phyloP scores from a whole-genome alignment of 148 eudicot genomes.

The Rhododendron molle region DNA sequence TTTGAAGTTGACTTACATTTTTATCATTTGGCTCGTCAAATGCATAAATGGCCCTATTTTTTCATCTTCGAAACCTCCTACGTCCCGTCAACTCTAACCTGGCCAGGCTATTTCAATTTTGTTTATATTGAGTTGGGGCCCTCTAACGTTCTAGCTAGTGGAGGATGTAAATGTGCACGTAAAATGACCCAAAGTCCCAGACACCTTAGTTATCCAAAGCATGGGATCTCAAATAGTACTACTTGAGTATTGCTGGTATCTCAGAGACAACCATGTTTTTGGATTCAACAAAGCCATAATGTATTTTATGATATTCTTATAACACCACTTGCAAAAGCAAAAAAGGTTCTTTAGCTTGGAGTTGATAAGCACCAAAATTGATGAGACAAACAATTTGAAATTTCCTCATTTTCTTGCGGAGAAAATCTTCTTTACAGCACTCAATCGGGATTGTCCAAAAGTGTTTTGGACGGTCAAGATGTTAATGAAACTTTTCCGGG shows the following conservation, averaged over 20 bases:
- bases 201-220: background rate
- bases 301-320: background rate
- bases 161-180: background rate
- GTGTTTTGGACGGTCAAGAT: too few relatives aligned
- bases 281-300: slow-evolving; percentile 1
- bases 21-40: too few relatives aligned
- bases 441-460: too few relatives aligned
- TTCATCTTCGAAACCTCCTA: background rate
- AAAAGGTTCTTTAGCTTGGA: background rate
- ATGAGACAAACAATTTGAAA: background rate
- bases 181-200: background rate
- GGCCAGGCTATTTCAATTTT: background rate
- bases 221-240: background rate
- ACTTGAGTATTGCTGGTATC: background rate
- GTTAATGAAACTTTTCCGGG: too few relatives aligned
- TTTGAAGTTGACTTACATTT: too few relatives aligned
- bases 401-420: background rate
- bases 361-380: background rate
- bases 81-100: background rate
- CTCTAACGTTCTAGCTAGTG: too few relatives aligned
- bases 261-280: background rate
- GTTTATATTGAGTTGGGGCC: background rate
- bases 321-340: background rate
- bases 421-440: too few relatives aligned
- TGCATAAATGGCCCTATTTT: background rate